These are phyloP conservation scores for Plasmopara halstedii DNA, from an alignment of 352 stramenopile species.

Conservation along the genomic window DNA sequence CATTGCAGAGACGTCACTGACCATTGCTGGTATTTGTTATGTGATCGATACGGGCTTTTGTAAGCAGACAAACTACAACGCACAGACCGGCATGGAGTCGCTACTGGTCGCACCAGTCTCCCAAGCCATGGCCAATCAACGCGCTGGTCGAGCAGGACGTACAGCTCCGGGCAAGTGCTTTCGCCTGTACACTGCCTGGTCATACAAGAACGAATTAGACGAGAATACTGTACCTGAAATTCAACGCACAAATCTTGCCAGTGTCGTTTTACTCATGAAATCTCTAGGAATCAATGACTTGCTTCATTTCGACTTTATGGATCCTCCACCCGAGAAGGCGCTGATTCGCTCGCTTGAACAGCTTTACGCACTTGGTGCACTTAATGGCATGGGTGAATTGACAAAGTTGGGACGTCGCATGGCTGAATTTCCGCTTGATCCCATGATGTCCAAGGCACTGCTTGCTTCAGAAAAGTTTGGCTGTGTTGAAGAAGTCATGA, in stretches of 20 bases:
- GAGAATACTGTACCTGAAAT: constrained; percentile 99
- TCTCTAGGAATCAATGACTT: constrained; percentile 99
- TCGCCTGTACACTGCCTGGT: constrained; percentile 98
- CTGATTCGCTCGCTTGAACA: constrained; percentile 97
- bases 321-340: constrained; percentile 96
- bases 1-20: constrained; percentile 99
- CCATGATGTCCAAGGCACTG: constrained; percentile 93
- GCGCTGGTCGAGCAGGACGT: constrained; percentile 91
- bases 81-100: constrained; percentile 98
- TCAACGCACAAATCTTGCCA: constrained; percentile 90
- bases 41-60: constrained; percentile 99
- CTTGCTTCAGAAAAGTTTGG: constrained; percentile 89
- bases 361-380: constrained; percentile 97
- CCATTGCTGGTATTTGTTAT: constrained; percentile 99
- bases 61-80: constrained; percentile 99
- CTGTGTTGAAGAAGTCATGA: constrained; percentile 93
- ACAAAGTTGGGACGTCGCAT: constrained; percentile 94
- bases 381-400: constrained; percentile 98
- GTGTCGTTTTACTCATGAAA: constrained; percentile 98
- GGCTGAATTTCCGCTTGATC: constrained; percentile 94
- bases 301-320: constrained; percentile 99
- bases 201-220: constrained; percentile 98
- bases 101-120: constrained; percentile 97
- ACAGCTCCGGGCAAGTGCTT: constrained; percentile 99
- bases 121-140: constrained; percentile 95